Conservation (phyloP, 345 rosid genomes). For the Aquilaria yunnanensis region DNA sequence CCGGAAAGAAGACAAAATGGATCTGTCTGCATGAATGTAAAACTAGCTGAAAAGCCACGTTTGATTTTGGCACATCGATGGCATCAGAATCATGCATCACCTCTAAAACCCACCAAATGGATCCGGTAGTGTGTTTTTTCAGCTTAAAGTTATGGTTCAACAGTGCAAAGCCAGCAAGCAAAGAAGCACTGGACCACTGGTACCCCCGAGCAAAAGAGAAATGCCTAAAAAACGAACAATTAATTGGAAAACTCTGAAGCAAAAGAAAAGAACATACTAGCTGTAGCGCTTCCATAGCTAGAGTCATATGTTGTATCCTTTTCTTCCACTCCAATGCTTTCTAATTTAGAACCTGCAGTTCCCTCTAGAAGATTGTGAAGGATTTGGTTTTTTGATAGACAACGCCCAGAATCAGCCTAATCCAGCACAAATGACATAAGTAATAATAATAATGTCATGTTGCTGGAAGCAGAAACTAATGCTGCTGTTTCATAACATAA, state of each 20-base stretch:
- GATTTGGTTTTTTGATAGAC: conserved; percentile 45
- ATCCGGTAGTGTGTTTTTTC: too few species aligned
- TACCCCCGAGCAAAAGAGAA: not conserved
- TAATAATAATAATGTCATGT: not conserved
- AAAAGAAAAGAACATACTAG: conserved; percentile 15
- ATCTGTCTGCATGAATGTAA: too few species aligned
- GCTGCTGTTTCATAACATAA: too few species aligned
- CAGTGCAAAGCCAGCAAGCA: too few species aligned
- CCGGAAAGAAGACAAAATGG: too few species aligned
- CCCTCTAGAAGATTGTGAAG: conserved; percentile 72
- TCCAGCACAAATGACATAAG: conserved; percentile 7
- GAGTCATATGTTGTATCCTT: conserved; percentile 21
- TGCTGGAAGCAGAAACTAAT: not conserved
- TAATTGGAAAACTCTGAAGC: not conserved
- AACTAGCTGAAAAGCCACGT: too few species aligned
- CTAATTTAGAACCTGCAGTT: conserved; percentile 65
- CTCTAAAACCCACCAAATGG: too few species aligned
- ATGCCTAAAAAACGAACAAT: not conserved
- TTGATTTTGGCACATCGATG: too few species aligned
- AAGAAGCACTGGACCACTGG: not conserved
- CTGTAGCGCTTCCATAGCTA: conserved; percentile 16
- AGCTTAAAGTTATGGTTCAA: too few species aligned
- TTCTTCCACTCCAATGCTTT: conserved; percentile 36
- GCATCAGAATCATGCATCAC: too few species aligned
- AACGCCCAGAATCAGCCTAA: conserved; percentile 56